Base-by-base conservation (phyloP, 1,284 basidiomycete species). In the Rhizoctonia solani region DNA sequence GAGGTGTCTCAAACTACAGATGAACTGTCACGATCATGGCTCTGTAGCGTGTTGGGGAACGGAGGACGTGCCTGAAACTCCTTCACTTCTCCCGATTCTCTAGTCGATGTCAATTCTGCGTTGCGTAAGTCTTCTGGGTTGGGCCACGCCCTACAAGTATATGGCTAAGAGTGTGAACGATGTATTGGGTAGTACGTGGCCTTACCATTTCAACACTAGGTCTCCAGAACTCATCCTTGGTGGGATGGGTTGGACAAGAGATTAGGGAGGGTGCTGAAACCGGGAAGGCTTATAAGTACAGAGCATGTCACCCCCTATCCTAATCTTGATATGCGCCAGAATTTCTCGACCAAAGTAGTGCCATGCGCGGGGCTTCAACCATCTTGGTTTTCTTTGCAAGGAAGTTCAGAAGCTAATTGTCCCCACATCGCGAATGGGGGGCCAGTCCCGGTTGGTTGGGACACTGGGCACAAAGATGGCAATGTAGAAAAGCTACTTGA, bases 321-420 rank as follows among this genome's bases (percentile, higher is more conserved):
- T 9, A 54, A 54, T 54, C 61, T 42, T 41, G 61, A 54, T 66
- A 46, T 66, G n/a, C 61, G 50, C 37, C 61, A 32, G 34, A 41
- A 66, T 54, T 39, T 42, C 37, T 54, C 50, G 39, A 65, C 46
- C 37, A 42, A 42, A 23, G 50, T 27, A 41, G 50, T 19, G 61
- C 54, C 61, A 66, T 66, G 61, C 61, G 61, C 49, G 61, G 27
- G 21, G 50, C 61, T 66, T 66, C 39, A 66, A 66, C 27, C 61
- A 54, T n/a, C 11, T 47, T 39, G 34, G 25, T 54, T 66, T 61
- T 46, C 50, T 66, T 54, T 52, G 25, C 50, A 66, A 41, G 61
- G 61, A 66, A 66, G 50, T 49, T 25, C 9, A 41, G 61, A 66
- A 66, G 61, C 61, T 54, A 66, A 41, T 54, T 54, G 42, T 37